Base-by-base conservation (phyloP, 768 basidiomycete species). In the Floccularia luteovirens region DNA sequence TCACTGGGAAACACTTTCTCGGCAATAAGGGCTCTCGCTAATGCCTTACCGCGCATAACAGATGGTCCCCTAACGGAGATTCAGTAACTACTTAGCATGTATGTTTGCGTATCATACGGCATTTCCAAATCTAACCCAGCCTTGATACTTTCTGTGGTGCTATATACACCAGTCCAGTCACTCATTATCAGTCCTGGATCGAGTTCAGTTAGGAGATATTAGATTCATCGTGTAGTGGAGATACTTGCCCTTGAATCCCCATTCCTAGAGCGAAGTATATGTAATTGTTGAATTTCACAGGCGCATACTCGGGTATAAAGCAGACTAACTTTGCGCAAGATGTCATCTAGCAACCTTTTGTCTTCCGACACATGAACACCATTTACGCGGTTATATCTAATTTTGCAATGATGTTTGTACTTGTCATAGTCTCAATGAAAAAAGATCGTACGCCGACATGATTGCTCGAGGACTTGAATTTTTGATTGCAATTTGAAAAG, bases 91-190 rank as follows among this genome's bases (percentile, higher is more conserved):
- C 24, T 39, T 42, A 38, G 8, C 27, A 28, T 8, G 27, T 14
- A 28, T 14, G 14, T 28, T 28, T 14, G 21, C 19, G 32, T 3
- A 24, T 57, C 63, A 31, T 51, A 70, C 60, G 75, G 76, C 76
- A 77, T 79, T 51, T 83, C 80, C 16, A 82, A 59, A 48, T 82
- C 77, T 12, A 82, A 54, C 0, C 79, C 79, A 7, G 80, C 79
- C 43, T 75, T 75, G 51, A 82, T 72, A 42, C 68, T 64, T 40
- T 64, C 65, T 1, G 61, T 50, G 5, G 69, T 70, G 42, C 65
- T 67, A 47, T 74, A 75, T 3, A 64, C 59, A 5, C 74, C 73
- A 34, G 55, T 69, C 79, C 69, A 70, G 48, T 82, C 79, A 40
- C 74, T 77, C 70, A 80, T 80, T 31, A 79, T 57, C 50, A 76